Percentiles rank a stretch among this genome's conserved stretches.
Conservation (phyloP, 768 basidiomycete genomes). For the Pleurotus eryngii region DNA sequence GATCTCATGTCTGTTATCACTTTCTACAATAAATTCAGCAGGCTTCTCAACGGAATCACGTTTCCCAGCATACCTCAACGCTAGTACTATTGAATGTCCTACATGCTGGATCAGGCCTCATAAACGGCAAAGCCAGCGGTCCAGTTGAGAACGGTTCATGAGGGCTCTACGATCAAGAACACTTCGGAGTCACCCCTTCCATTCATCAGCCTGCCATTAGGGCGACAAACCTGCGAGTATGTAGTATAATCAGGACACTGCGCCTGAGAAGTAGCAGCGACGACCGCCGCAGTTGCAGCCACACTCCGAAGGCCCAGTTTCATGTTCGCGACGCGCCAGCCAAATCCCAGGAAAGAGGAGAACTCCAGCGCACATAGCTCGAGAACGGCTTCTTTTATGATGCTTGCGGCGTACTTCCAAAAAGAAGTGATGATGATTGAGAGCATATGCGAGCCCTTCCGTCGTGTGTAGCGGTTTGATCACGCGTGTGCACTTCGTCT, state of each 20-base stretch:
- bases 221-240: conserved; percentile 47
- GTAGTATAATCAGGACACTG: conserved; percentile 62
- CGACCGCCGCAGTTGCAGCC: conserved; percentile 22
- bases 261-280: conserved; percentile 22
- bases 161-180: conserved; percentile 36
- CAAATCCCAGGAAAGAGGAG: neutral
- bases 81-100: conserved; percentile 74
- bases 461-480: neutral
- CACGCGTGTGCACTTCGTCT: neutral
- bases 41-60: neutral
- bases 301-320: conserved; percentile 18
- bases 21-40: conserved; percentile 36
- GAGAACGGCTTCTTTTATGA: neutral
- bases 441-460: neutral
- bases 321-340: conserved; percentile 10
- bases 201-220: conserved; percentile 2
- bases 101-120: conserved; percentile 67
- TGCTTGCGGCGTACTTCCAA: neutral
- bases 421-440: neutral
- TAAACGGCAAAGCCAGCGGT: conserved; percentile 61
- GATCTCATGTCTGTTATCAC: conserved; percentile 73
- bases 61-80: conserved; percentile 52
- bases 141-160: conserved; percentile 62
- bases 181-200: neutral
- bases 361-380: neutral